A percentile compares a stretch with the other conserved stretches of the same genome.
These are phyloP conservation scores for Candida qinlingensis DNA, from an alignment of 805 yeast species.

Conservation along the genomic window DNA sequence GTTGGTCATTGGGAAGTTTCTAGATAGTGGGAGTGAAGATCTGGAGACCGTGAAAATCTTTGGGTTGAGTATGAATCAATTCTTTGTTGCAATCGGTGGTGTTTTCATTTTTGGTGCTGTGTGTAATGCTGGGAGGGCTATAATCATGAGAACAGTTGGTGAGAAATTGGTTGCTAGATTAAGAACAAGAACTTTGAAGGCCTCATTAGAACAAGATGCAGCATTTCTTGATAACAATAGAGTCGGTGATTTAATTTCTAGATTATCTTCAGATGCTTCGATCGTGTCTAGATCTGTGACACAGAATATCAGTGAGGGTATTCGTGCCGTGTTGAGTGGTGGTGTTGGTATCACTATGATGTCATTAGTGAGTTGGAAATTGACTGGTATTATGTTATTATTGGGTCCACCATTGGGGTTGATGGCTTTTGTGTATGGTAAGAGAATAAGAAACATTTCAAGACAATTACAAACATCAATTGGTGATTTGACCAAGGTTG, in stretches of 20 bases:
- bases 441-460: constrained; percentile 67
- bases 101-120: constrained; percentile 68
- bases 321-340: constrained; percentile 77
- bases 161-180: constrained; percentile 83
- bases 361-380: constrained; percentile 77
- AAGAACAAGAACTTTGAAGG: constrained; percentile 70
- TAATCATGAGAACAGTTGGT: constrained; percentile 71
- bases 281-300: constrained; percentile 83
- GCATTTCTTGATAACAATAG: constrained; percentile 85
- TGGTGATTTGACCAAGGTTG: constrained; percentile 81
- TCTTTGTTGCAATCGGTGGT: constrained; percentile 55
- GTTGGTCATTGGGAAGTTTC: constrained; percentile 74
- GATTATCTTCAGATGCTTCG: constrained; percentile 84
- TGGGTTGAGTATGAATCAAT: constrained; percentile 60
- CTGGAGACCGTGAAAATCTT: constrained; percentile 34
- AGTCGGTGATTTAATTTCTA: constrained; percentile 86
- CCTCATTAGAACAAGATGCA: constrained; percentile 79
- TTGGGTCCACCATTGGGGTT: constrained; percentile 79
- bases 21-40: constrained; percentile 44
- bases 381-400: constrained; percentile 75
- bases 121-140: constrained; percentile 79
- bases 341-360: constrained; percentile 87
- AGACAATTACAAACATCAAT: constrained; percentile 75
- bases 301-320: constrained; percentile 88
- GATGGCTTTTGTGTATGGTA: constrained; percentile 80